Evolutionary conservation across 352 stramenopile species (phyloP).

Genomic region (Phytophthora quininea): DNA sequence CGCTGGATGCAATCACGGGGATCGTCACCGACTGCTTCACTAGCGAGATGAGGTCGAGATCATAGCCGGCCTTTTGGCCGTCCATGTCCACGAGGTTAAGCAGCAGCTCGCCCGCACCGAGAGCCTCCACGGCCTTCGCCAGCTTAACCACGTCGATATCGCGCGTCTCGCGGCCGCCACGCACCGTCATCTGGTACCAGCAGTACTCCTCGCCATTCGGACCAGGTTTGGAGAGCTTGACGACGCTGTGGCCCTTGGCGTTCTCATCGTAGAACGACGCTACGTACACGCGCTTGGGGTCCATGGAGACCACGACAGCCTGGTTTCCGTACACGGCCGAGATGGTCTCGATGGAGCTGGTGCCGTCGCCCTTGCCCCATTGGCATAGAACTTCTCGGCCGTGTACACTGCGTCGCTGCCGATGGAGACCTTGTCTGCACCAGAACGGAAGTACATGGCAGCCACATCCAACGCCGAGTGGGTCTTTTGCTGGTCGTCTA

Average conservation of each 20-base stretch:
- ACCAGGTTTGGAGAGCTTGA: slow-evolving; percentile 83
- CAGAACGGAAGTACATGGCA: slow-evolving; percentile 96
- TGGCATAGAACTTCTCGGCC: slow-evolving; percentile 90
- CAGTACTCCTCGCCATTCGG: slow-evolving; percentile 94
- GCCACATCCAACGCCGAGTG: slow-evolving; percentile 96
- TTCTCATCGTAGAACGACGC: slow-evolving; percentile 74
- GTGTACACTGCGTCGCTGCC: slow-evolving; percentile 97
- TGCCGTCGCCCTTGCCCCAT: slow-evolving; percentile 70
- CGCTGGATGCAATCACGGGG: slow-evolving; percentile 97
- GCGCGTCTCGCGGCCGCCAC: slow-evolving; percentile 93
- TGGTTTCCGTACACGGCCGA: slow-evolving; percentile 96
- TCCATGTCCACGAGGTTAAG: slow-evolving; percentile 99
- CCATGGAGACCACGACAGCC: slow-evolving; percentile 97
- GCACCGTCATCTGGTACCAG: slow-evolving; percentile 98
- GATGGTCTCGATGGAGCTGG: slow-evolving; percentile 97
- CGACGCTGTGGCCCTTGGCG: slow-evolving; percentile 56
- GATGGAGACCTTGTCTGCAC: slow-evolving; percentile 98
- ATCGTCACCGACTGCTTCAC: slow-evolving; percentile 93
- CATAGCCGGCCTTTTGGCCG: slow-evolving; percentile 94
- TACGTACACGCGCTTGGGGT: slow-evolving; percentile 93
- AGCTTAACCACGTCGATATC: slow-evolving; percentile 89
- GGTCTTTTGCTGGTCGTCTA: slow-evolving; percentile 84
- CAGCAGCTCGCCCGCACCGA: slow-evolving; percentile 97
- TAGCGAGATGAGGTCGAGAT: slow-evolving; percentile 62
- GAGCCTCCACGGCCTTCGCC: slow-evolving; percentile 87